Conservation (phyloP, 352 stramenopile species). For the Phytophthora tentaculata region DNA sequence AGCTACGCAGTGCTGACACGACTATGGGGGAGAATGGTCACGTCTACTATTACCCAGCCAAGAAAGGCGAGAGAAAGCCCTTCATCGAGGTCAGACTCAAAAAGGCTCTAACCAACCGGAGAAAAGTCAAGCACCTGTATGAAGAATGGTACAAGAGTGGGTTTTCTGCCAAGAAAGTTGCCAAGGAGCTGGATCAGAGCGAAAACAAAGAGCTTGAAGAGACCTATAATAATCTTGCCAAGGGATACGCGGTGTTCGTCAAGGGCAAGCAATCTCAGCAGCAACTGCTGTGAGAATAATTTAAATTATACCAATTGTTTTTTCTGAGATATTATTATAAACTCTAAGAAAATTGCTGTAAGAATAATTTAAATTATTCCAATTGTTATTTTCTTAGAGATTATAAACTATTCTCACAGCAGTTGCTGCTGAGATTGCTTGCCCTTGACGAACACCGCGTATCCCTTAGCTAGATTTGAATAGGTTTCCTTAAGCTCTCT, state of each 20-base stretch:
- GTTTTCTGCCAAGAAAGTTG: constrained; percentile 18
- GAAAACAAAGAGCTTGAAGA: constrained; percentile 21
- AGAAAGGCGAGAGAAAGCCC: constrained; percentile 5
- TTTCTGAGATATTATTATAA: too few species aligned
- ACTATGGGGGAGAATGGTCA: neutral
- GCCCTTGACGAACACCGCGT: constrained; percentile 16
- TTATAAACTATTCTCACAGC: neutral
- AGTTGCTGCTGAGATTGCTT: constrained; percentile 6
- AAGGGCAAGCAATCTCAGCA: constrained; percentile 12
- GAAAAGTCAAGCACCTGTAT: constrained; percentile 23
- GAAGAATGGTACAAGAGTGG: constrained; percentile 27
- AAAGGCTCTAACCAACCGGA: constrained; percentile 20
- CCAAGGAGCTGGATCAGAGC: neutral
- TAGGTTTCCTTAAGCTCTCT: constrained; percentile 16
- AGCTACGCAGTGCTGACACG: constrained; percentile 11
- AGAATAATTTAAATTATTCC: too few species aligned
- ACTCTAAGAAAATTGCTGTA: too few species aligned
- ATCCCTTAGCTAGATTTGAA: constrained; percentile 17
- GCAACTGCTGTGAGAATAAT: neutral
- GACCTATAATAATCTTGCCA: constrained; percentile 15
- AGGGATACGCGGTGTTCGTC: constrained; percentile 20
- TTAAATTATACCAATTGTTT: too few species aligned
- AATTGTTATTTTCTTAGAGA: too few species aligned
- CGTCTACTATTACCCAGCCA: neutral
- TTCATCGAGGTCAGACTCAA: constrained; percentile 22